Base-by-base conservation (phyloP, 371 early-diverging fungal genomes). In the Circinella minor region DNA sequence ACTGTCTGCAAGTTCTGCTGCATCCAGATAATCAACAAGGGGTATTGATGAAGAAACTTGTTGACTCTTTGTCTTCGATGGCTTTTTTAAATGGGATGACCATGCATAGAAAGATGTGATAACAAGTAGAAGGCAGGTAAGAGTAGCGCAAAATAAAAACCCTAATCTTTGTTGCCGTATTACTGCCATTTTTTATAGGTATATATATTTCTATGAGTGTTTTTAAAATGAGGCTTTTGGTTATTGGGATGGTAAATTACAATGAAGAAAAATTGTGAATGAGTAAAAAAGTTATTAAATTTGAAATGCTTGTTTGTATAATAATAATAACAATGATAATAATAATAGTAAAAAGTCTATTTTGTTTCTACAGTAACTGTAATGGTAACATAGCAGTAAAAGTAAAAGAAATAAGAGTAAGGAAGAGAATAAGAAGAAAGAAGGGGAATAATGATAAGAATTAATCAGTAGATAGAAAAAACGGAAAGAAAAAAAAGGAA, bases 81-180 rank as follows among this genome's bases (percentile, higher is more conserved):
- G 7, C 15, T 15, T 18, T 65, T 36, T 49, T 15, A 36, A 10
- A 15, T 46, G 48, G 37, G 65, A 54, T 65, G 65, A 49, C 65
- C 65, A 65, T 65, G 54, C 65, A 65, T 48, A 65, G 48, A 47
- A 65, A 27, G 65, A 65, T n/a, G 65, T 51, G 4, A 34, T 36
- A 7, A 65, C 48, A 34, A 65, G 65, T 9, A 65, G 11, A 38
- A 65, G 20, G 36, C 65, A 48, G 13, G 65, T 37, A 18, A 65
- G 37, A 6, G 48, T 17, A 6, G 54, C 65, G 36, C 65, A 46
- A 27, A 36, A 48, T 14, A 65, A n/a, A 3, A 65, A 7, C 3
- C 37, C 51, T n/a, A 54, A 27, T 54, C 51, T 48, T 54, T 36
- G 65, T 18, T 48, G 65, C 27, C n/a, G 48, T 65, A 54, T 11